phyloP scores from a whole-genome alignment of 1,284 basidiomycete genomes.

The Cryptococcus sp. region DNA sequence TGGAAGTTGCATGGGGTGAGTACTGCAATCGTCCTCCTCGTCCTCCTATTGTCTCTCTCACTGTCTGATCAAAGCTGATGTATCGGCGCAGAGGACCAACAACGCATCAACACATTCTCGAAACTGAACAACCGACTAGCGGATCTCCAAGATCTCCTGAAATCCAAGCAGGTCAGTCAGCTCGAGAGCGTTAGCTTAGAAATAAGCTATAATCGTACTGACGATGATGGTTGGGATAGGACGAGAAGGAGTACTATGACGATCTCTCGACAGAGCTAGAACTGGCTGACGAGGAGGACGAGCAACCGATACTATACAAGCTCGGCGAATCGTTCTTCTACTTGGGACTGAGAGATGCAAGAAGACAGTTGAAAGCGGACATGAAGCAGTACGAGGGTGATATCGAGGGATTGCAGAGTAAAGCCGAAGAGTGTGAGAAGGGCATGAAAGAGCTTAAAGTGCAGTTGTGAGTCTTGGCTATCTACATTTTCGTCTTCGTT shows the following conservation, averaged over 20 bases:
- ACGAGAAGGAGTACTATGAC: constrained; percentile 90
- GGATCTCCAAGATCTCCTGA: constrained; percentile 71
- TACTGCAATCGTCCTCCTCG: constrained; percentile 13
- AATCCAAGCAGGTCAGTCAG: constrained; percentile 65
- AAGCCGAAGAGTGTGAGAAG: constrained; percentile 71
- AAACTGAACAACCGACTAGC: constrained; percentile 80
- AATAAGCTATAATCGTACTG: background rate
- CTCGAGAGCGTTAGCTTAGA: background rate
- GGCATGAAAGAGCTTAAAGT: constrained; percentile 91
- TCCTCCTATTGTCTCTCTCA: background rate
- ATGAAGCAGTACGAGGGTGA: constrained; percentile 63
- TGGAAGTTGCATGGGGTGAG: constrained; percentile 89
- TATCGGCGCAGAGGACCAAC: constrained; percentile 78
- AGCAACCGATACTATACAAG: constrained; percentile 79
- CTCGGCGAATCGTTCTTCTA: constrained; percentile 88
- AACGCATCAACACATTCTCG: constrained; percentile 88
- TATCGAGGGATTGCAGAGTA: constrained; percentile 61
- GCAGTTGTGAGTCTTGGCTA: constrained; percentile 55
- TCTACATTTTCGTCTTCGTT: background rate
- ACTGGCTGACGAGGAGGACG: constrained; percentile 81
- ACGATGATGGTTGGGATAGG: constrained; percentile 54
- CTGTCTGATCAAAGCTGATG: background rate
- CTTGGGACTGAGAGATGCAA: constrained; percentile 69
- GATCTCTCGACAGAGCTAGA: constrained; percentile 86
- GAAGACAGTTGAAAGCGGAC: constrained; percentile 73